A percentile compares a stretch with the other conserved stretches of the same genome.
Conservation (phyloP, 768 basidiomycete species). For the Sporobolomyces roseus region DNA sequence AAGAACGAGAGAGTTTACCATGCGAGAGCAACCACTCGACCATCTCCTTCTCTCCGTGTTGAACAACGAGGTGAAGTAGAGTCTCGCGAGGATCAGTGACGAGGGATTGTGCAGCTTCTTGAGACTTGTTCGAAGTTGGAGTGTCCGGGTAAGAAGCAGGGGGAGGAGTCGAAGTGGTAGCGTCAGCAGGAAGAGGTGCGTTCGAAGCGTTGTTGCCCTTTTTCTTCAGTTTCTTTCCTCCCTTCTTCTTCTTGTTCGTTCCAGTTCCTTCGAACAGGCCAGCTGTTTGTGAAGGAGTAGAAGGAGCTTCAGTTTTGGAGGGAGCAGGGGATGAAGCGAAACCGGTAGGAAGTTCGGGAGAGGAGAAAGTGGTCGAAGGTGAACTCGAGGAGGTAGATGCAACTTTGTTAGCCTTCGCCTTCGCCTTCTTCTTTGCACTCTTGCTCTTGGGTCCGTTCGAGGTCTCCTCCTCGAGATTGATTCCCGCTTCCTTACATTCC, state of each 20-base stretch:
- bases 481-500: constrained; percentile 49
- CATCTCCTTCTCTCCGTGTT: constrained; percentile 54
- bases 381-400: neutral
- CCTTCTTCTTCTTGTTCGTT: constrained; percentile 9
- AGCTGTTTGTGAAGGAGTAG: neutral
- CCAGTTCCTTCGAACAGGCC: neutral
- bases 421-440: constrained; percentile 1
- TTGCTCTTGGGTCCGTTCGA: neutral
- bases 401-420: neutral
- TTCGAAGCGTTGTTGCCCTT: constrained; percentile 49
- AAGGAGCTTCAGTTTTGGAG: neutral
- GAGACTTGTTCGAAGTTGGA: neutral
- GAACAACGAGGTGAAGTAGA: constrained; percentile 61
- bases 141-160: neutral
- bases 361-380: neutral
- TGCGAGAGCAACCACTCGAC: constrained; percentile 69
- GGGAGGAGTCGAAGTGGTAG: neutral
- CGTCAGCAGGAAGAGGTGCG: neutral
- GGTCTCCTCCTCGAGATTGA: neutral
- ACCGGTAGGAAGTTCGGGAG: neutral
- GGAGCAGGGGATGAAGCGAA: neutral
- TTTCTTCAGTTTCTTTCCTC: no score
- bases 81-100: constrained; percentile 60
- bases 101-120: neutral
- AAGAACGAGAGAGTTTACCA: constrained; percentile 55